phyloP scores from a whole-genome alignment of 1,139 yeast genomes.

The Petasospora fabianii region DNA sequence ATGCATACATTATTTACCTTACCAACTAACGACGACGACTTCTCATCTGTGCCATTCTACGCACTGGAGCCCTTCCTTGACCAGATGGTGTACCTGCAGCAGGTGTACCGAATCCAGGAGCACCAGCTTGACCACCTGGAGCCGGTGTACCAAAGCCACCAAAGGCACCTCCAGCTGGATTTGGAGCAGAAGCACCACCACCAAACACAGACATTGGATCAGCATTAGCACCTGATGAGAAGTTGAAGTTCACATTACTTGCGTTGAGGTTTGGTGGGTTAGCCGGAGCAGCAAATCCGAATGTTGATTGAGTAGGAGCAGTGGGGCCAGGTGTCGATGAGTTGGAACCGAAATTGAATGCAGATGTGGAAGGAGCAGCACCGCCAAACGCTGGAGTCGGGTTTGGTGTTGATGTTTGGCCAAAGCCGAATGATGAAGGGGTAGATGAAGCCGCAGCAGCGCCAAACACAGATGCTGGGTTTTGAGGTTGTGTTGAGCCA shows the following conservation, averaged over 20 bases:
- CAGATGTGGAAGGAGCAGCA: constrained; percentile 12
- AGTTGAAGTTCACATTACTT: constrained; percentile 12
- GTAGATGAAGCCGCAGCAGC: constrained; percentile 12
- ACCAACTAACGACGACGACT: constrained; percentile 24
- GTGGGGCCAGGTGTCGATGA: no score
- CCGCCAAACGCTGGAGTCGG: constrained; percentile 11
- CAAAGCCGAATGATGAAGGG: constrained; percentile 12
- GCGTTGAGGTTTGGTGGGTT: constrained; percentile 11
- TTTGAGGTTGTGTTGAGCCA: constrained; percentile 14
- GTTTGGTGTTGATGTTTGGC: constrained; percentile 14
- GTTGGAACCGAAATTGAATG: constrained; percentile 21
- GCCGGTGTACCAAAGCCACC: constrained; percentile 20
- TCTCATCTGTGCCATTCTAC: constrained; percentile 28
- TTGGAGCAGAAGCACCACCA: constrained; percentile 10
- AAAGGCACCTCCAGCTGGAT: constrained; percentile 7
- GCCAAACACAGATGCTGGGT: constrained; percentile 23
- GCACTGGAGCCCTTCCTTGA: constrained; percentile 16
- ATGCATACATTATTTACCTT: neutral
- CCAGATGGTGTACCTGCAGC: constrained; percentile 14
- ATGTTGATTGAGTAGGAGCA: constrained; percentile 10
- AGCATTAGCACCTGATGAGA: constrained; percentile 3
- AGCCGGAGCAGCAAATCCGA: constrained; percentile 14
- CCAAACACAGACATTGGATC: constrained; percentile 18
- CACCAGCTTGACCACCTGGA: constrained; percentile 11
- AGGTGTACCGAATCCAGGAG: constrained; percentile 13